Evolutionary conservation across 306 rosid genomes (phyloP).

Genomic region (Urtica urens): DNA sequence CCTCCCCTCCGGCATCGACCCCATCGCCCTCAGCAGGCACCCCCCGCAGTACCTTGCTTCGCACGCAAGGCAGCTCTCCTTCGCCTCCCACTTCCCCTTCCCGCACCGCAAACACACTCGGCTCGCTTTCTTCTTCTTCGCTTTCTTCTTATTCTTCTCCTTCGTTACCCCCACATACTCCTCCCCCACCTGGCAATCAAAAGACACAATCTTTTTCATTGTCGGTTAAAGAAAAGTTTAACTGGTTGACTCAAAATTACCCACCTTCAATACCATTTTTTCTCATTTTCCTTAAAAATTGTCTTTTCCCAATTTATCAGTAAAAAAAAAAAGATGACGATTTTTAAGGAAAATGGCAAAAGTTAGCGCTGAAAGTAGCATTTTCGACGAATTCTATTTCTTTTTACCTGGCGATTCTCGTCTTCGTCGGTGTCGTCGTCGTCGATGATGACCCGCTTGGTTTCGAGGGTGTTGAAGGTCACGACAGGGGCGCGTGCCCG

Average conservation of each 20-base stretch:
- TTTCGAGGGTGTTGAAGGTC: conserved; percentile 67
- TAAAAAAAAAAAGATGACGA: too few species aligned
- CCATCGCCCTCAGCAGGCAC: conserved; percentile 95
- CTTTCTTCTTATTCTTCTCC: conserved; percentile 79
- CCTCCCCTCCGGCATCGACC: conserved; percentile 98
- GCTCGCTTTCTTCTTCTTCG: conserved; percentile 63
- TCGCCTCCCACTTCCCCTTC: conserved; percentile 97
- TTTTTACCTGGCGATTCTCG: too few species aligned
- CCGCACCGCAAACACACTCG: conserved; percentile 83
- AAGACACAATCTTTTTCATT: too few species aligned
- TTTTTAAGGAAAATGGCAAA: too few species aligned
- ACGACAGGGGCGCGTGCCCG: conserved; percentile 55
- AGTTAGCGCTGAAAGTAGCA: too few species aligned
- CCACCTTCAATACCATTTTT: too few species aligned
- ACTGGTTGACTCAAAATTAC: too few species aligned
- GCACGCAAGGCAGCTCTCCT: conserved; percentile 85
- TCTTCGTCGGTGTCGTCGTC: conserved; percentile 57
- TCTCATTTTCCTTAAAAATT: too few species aligned
- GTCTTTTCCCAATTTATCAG: too few species aligned
- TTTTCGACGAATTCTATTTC: too few species aligned
- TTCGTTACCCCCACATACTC: conserved; percentile 59
- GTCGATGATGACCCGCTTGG: conserved; percentile 49
- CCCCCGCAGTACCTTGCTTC: conserved; percentile 80
- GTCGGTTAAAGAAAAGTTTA: too few species aligned
- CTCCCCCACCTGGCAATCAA: too few species aligned